Conservation (phyloP, 495 filamentous ascomycete species). For the Pyrenopolyporus hunteri region DNA sequence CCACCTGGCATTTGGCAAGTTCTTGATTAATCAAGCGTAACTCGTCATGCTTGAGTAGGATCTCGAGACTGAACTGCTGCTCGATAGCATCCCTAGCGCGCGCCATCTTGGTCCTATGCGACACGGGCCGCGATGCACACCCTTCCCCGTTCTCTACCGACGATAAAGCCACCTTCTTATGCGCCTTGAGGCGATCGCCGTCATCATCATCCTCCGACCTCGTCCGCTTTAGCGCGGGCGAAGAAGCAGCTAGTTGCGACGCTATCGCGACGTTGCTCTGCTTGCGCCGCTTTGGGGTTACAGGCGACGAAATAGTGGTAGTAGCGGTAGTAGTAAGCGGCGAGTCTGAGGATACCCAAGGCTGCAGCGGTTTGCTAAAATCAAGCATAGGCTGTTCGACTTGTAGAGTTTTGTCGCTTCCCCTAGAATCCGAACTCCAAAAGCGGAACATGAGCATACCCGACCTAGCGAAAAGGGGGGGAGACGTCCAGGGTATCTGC, state of each 20-base stretch:
- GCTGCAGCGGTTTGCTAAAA: conserved; percentile 39
- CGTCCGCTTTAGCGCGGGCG: conserved; percentile 46
- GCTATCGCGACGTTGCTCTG: conserved; percentile 43
- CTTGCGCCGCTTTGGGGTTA: conserved; percentile 40
- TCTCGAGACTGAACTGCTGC: conserved; percentile 87
- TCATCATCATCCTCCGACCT: conserved; percentile 39
- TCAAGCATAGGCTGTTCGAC: conserved; percentile 45
- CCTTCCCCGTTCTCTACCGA: conserved; percentile 26
- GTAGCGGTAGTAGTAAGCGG: conserved; percentile 13
- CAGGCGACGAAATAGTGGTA: conserved; percentile 19
- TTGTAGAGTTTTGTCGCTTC: conserved; percentile 51
- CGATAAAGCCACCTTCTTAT: conserved; percentile 40
- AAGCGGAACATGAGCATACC: conserved; percentile 57
- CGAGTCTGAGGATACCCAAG: conserved; percentile 43
- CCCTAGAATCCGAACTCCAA: conserved; percentile 56
- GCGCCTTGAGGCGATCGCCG: conserved; percentile 46
- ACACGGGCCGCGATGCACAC: conserved; percentile 17
- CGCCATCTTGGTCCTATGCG: conserved; percentile 37
- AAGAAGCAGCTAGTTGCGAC: conserved; percentile 32
- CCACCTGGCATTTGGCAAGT: conserved; percentile 91
- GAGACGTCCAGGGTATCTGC: neutral
- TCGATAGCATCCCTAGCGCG: conserved; percentile 74
- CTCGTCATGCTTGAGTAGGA: conserved; percentile 92
- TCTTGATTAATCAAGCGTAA: conserved; percentile 94
- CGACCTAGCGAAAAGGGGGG: conserved; percentile 27